These are phyloP conservation scores for Tephrocybe sp. DNA, from an alignment of 768 basidiomycete genomes.

Conservation along the genomic window DNA sequence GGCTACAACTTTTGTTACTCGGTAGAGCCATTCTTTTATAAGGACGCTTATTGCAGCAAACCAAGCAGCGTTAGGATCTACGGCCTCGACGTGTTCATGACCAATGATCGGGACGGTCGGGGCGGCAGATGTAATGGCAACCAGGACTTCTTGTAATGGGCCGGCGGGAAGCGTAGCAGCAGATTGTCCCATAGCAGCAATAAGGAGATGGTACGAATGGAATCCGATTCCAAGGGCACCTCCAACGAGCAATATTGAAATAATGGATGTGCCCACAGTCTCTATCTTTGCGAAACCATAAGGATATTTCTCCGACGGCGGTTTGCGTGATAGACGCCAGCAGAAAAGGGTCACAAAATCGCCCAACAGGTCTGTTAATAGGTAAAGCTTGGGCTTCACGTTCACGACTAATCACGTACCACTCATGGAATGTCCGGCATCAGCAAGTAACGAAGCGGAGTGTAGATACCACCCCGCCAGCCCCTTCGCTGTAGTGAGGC, in stretches of 20 bases:
- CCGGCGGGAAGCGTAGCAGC: slow-evolving; percentile 67
- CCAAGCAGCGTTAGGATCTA: slow-evolving; percentile 97
- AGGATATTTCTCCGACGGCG: slow-evolving; percentile 80
- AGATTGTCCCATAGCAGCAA: slow-evolving; percentile 69
- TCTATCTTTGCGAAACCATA: slow-evolving; percentile 95
- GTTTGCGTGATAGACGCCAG: slow-evolving; percentile 81
- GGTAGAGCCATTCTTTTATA: slow-evolving; percentile 91
- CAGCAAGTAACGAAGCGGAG: slow-evolving; percentile 87
- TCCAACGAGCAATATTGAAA: slow-evolving; percentile 83
- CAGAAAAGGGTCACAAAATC: slow-evolving; percentile 91
- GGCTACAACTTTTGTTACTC: slow-evolving; percentile 86
- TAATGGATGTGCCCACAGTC: slow-evolving; percentile 89
- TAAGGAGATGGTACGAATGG: slow-evolving; percentile 85
- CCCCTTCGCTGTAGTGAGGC: slow-evolving; percentile 82
- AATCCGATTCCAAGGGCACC: slow-evolving; percentile 85
- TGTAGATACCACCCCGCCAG: slow-evolving; percentile 88
- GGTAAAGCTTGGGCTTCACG: slow-evolving; percentile 5
- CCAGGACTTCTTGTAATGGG: slow-evolving; percentile 60
- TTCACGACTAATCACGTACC: slow-evolving; percentile 46
- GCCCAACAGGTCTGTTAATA: slow-evolving; percentile 67
- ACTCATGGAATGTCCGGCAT: slow-evolving; percentile 89
- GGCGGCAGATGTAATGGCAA: slow-evolving; percentile 53
- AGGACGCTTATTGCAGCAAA: slow-evolving; percentile 83
- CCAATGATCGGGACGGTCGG: slow-evolving; percentile 53
- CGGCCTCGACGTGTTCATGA: slow-evolving; percentile 56